phyloP scores from a whole-genome alignment of 805 yeast genomes.

The Saccharomycopsis fermentans region DNA sequence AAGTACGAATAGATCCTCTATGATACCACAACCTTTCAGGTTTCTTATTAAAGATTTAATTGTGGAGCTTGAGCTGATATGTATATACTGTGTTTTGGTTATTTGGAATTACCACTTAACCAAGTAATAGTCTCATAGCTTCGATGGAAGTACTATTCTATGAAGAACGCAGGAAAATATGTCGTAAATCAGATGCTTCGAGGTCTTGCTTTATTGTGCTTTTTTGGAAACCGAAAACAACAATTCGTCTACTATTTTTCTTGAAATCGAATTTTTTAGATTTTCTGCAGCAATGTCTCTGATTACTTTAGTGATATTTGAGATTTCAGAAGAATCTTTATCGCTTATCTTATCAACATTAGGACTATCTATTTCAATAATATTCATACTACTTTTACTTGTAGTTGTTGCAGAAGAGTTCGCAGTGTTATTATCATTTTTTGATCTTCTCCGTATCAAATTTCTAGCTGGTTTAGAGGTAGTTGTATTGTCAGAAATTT shows the following conservation, averaged over 20 bases:
- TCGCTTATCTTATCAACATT: neutral
- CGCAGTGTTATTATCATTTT: neutral
- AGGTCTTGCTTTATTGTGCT: neutral
- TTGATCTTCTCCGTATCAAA: neutral
- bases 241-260: neutral
- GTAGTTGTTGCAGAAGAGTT: neutral
- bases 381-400: neutral
- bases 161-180: no score
- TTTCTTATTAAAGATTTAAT: no score
- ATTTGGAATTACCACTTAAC: neutral
- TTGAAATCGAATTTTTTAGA: neutral
- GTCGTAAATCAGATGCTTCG: no score
- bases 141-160: no score
- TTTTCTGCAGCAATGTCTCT: neutral
- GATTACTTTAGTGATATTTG: neutral
- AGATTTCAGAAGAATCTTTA: neutral
- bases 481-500: neutral
- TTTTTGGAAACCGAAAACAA: neutral
- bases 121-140: no score
- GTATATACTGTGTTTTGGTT: no score
- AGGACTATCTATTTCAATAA: neutral
- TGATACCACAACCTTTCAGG: no score
- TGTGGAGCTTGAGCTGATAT: no score
- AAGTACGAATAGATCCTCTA: no score
- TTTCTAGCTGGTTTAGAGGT: neutral